Conservation (phyloP, 1,139 yeast genomes). For the Scheffersomyces titani region DNA sequence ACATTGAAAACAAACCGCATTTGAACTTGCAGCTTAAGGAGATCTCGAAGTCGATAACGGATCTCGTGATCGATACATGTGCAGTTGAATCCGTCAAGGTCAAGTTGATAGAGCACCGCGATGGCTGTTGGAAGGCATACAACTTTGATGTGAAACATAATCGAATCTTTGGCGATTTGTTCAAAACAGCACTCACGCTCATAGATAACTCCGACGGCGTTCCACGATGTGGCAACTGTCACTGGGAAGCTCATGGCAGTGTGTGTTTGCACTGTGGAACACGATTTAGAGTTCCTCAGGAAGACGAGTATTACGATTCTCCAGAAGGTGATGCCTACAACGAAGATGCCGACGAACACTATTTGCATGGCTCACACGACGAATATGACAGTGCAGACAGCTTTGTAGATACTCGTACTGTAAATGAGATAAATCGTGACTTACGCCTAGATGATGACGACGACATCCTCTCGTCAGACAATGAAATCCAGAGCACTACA, state of each 20-base stretch:
- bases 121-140: slow-evolving; percentile 29
- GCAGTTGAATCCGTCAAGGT: slow-evolving; percentile 20
- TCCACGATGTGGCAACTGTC: slow-evolving; percentile 75
- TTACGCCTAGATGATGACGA: slow-evolving; percentile 7
- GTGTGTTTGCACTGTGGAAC: slow-evolving; percentile 58
- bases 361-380: slow-evolving; percentile 6
- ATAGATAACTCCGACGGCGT: slow-evolving; percentile 75
- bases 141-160: slow-evolving; percentile 37
- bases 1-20: slow-evolving; percentile 43
- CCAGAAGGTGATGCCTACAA: slow-evolving; percentile 27
- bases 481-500: not conserved
- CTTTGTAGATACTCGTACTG: slow-evolving; percentile 22
- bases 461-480: slow-evolving; percentile 9
- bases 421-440: slow-evolving; percentile 14
- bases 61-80: slow-evolving; percentile 28
- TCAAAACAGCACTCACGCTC: slow-evolving; percentile 50
- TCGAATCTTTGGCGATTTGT: slow-evolving; percentile 49
- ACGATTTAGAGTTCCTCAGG: slow-evolving; percentile 30
- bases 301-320: slow-evolving; percentile 26
- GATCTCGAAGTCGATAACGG: slow-evolving; percentile 31
- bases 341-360: slow-evolving; percentile 11
- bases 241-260: slow-evolving; percentile 73
- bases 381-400: slow-evolving; percentile 25
- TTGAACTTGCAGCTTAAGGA: slow-evolving; percentile 46
- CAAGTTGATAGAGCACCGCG: slow-evolving; percentile 21